Percentiles rank a stretch among this genome's conserved stretches.
Conservation (phyloP, 179 eudicot genomes). For the Corrigiola litoralis region DNA sequence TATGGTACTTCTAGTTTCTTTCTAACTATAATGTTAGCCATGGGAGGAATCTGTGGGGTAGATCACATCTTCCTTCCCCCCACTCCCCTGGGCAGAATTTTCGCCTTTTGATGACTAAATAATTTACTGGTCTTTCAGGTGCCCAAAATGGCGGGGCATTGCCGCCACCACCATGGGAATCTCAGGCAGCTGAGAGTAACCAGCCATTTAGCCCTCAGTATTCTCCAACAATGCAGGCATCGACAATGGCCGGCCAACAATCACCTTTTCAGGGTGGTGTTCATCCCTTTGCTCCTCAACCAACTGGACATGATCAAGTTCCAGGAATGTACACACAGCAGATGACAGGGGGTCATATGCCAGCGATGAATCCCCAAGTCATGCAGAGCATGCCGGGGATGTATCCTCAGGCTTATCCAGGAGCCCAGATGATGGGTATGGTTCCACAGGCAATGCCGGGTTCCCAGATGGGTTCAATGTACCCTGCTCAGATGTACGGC, state of each 20-base stretch:
- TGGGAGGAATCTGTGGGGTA: background rate
- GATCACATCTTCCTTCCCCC: background rate
- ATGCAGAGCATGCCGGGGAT: slow-evolving; percentile 35
- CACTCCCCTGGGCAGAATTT: background rate
- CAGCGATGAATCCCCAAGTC: slow-evolving; percentile 37
- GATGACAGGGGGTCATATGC: slow-evolving; percentile 40
- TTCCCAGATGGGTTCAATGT: slow-evolving; percentile 51
- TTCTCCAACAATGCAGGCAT: slow-evolving; percentile 38
- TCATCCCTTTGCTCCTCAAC: slow-evolving; percentile 40
- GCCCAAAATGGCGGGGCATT: slow-evolving; percentile 49
- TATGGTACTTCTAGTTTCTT: slow-evolving; percentile 46
- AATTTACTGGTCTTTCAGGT: slow-evolving; percentile 35
- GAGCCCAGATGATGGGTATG: slow-evolving; percentile 44
- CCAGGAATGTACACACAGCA: slow-evolving; percentile 52
- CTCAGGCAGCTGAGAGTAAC: slow-evolving; percentile 41
- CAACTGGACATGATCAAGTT: slow-evolving; percentile 40
- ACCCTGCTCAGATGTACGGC: slow-evolving; percentile 65
- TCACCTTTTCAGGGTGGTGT: slow-evolving; percentile 41
- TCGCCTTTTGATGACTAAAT: background rate
- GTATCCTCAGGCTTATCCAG: slow-evolving; percentile 48
- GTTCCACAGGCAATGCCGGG: slow-evolving; percentile 50
- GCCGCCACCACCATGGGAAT: slow-evolving; percentile 99
- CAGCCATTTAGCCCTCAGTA: slow-evolving; percentile 36
- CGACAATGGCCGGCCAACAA: slow-evolving; percentile 28
- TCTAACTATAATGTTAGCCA: slow-evolving; percentile 2